Conservation (phyloP, 139 green algal genomes). For the Chlamydomonas urium region DNA sequence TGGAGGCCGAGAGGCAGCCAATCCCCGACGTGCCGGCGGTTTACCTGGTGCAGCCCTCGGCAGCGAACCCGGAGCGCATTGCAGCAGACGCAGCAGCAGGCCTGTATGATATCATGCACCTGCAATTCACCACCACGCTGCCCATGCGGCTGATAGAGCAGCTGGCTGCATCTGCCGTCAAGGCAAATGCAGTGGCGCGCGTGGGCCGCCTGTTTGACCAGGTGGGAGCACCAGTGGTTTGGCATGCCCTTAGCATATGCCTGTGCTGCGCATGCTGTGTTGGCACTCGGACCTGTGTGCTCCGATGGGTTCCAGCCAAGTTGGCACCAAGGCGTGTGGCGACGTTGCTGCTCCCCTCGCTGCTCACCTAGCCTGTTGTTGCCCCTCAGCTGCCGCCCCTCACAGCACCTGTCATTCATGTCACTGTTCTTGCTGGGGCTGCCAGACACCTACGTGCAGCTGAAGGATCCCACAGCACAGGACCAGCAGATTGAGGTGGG, state of each 20-base stretch:
- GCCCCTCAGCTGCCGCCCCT: too few relatives aligned
- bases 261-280: too few relatives aligned
- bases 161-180: constrained; percentile 68
- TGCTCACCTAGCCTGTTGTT: too few relatives aligned
- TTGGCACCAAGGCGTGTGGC: too few relatives aligned
- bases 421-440: constrained; percentile 89
- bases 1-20: constrained; percentile 82
- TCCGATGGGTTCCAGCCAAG: too few relatives aligned
- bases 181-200: constrained; percentile 30
- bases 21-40: constrained; percentile 96
- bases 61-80: constrained; percentile 68
- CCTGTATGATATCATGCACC: constrained; percentile 88
- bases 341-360: too few relatives aligned
- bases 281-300: too few relatives aligned
- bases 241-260: too few relatives aligned
- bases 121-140: constrained; percentile 87
- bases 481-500: constrained; percentile 87
- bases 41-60: constrained; percentile 86
- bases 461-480: constrained; percentile 86
- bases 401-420: constrained; percentile 87
- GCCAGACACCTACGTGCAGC: constrained; percentile 73
- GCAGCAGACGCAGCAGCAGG: constrained; percentile 59
- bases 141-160: constrained; percentile 73
- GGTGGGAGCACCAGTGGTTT: too few relatives aligned
- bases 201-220: constrained; percentile 42